phyloP scores from a whole-genome alignment of 2,329 filamentous ascomycete genomes.

The Zymoseptoria pseudotritici region DNA sequence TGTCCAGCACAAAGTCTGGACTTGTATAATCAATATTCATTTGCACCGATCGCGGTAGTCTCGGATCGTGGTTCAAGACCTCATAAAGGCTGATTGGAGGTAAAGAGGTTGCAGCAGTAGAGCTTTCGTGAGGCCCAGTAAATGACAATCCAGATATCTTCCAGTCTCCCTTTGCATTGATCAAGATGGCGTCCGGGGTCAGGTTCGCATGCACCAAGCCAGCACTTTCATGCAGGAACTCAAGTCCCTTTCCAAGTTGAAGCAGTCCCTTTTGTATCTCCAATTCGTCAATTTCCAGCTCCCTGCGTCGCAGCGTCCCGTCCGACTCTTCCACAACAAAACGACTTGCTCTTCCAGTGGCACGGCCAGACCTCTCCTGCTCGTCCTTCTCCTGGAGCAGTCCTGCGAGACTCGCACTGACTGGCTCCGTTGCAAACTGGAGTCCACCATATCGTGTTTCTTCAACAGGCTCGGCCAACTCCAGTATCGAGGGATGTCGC shows the following conservation, averaged over 20 bases:
- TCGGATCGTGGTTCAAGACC: slow-evolving; percentile 74
- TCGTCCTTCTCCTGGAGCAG: slow-evolving; percentile 83
- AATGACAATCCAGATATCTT: slow-evolving; percentile 95
- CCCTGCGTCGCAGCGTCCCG: slow-evolving; percentile 60
- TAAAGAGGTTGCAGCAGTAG: slow-evolving; percentile 59
- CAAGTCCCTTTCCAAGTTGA: slow-evolving; percentile 86
- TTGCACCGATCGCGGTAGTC: slow-evolving; percentile 75
- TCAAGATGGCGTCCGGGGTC: slow-evolving; percentile 84
- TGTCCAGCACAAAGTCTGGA: slow-evolving; percentile 89
- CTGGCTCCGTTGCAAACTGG: slow-evolving; percentile 90
- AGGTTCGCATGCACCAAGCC: slow-evolving; percentile 90
- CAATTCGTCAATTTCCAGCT: slow-evolving; percentile 90
- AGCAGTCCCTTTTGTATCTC: slow-evolving; percentile 95
- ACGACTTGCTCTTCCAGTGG: slow-evolving; percentile 60
- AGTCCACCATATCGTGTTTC: slow-evolving; percentile 85
- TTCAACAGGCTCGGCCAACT: slow-evolving; percentile 90
- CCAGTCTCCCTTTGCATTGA: slow-evolving; percentile 98
- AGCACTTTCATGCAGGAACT: slow-evolving; percentile 95
- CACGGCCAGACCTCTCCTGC: slow-evolving; percentile 63
- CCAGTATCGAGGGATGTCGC: slow-evolving; percentile 83
- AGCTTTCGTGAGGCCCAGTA: slow-evolving; percentile 70
- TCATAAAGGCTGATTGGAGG: slow-evolving; percentile 76
- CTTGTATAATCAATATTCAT: slow-evolving; percentile 89
- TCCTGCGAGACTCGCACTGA: slow-evolving; percentile 79
- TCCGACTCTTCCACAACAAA: slow-evolving; percentile 75